Evolutionary conservation across 2,329 filamentous ascomycete species (phyloP).

Genomic region (Talaromyces sp.): DNA sequence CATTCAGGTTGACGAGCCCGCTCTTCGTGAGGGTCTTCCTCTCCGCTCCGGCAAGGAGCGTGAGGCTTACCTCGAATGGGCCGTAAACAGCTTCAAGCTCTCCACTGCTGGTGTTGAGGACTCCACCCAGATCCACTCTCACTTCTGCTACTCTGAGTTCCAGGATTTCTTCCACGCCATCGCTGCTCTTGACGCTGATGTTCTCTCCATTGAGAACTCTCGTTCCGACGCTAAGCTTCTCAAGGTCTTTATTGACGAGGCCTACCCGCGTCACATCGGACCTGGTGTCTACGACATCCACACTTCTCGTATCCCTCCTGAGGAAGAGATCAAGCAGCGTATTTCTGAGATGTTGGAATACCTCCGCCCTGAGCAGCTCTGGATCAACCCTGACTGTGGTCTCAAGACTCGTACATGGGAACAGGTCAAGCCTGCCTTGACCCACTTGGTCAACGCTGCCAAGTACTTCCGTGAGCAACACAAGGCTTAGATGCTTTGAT

Average conservation of each 20-base stretch:
- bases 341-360: constrained; percentile 97
- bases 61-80: constrained; percentile 95
- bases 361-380: constrained; percentile 97
- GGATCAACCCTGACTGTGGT: constrained; percentile 99
- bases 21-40: constrained; percentile 97
- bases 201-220: constrained; percentile 99
- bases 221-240: constrained; percentile 99
- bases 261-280: constrained; percentile 96
- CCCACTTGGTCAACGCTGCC: constrained; percentile 97
- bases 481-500: constrained; percentile 49
- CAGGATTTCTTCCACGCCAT: constrained; percentile 99
- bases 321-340: constrained; percentile 98
- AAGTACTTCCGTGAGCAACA: constrained; percentile 94
- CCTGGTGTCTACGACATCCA: constrained; percentile 99
- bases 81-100: constrained; percentile 96
- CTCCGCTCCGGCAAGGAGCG: constrained; percentile 91
- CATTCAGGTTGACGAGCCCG: constrained; percentile 99
- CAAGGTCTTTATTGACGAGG: constrained; percentile 95
- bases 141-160: constrained; percentile 99
- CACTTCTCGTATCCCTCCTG: constrained; percentile 92
- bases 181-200: constrained; percentile 93
- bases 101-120: constrained; percentile 89
- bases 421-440: constrained; percentile 94
- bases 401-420: constrained; percentile 98
- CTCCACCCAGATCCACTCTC: constrained; percentile 98